These are phyloP conservation scores for Physcomitrium patens DNA, from an alignment of 225 moss, liverwort and hornwort genomes.

Conservation along the genomic window DNA sequence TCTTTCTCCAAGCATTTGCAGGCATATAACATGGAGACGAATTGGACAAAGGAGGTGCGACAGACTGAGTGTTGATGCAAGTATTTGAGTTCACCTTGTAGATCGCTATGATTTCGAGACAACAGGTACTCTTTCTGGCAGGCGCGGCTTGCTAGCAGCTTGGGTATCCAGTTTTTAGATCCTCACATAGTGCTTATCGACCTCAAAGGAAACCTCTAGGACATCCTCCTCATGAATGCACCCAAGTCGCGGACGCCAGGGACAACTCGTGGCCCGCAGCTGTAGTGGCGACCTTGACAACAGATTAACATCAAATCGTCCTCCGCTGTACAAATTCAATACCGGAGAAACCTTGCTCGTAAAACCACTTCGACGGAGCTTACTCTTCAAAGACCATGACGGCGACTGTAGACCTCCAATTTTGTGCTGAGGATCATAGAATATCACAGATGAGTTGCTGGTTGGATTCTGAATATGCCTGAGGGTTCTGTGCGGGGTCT, in stretches of 20 bases:
- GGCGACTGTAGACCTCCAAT: conserved; percentile 25
- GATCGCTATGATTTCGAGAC: background rate
- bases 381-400: conserved; percentile 1
- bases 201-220: conserved; percentile 28
- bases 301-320: conserved; percentile 2
- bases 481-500: background rate
- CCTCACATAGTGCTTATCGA: conserved; percentile 26
- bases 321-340: conserved; percentile 37
- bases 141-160: background rate
- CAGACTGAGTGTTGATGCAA: background rate
- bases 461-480: conserved; percentile 13
- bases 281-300: conserved; percentile 1
- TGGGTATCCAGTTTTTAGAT: conserved; percentile 16
- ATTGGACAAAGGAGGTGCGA: background rate
- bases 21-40: background rate
- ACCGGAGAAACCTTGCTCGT: conserved; percentile 45
- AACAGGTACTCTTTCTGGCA: background rate
- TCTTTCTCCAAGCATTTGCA: background rate
- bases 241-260: conserved; percentile 46
- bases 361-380: conserved; percentile 16
- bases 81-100: background rate
- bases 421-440: conserved; percentile 38
- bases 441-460: conserved; percentile 18
- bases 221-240: conserved; percentile 50
- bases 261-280: background rate